A percentile compares a stretch with the other conserved stretches of the same genome.
These are phyloP conservation scores for Aspergillus versicolor DNA, from an alignment of 2,329 filamentous ascomycete species.

Conservation along the genomic window DNA sequence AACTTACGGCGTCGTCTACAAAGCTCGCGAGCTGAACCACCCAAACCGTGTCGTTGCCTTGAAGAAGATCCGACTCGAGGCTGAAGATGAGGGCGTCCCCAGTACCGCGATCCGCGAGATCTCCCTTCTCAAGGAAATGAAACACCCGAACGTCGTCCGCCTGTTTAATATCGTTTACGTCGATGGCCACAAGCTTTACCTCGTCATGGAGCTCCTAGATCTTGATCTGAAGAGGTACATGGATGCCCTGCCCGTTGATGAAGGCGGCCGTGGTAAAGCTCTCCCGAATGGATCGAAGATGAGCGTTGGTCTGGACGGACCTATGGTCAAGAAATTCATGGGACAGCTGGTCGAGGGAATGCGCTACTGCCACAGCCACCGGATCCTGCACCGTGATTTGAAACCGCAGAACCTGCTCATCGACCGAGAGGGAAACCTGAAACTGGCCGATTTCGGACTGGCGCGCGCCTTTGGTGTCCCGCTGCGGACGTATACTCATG, in stretches of 20 bases:
- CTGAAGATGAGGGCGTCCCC: constrained; percentile 93
- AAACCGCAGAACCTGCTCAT: not conserved
- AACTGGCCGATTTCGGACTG: not conserved
- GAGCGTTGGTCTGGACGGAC: not conserved
- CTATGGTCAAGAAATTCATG: not conserved
- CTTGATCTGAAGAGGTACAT: constrained; percentile 68
- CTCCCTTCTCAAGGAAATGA: constrained; percentile 91
- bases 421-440: not conserved
- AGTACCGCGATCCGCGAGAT: constrained; percentile 93
- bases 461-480: not conserved
- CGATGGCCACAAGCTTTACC: constrained; percentile 90
- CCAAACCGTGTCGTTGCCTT: constrained; percentile 82
- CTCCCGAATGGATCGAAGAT: not conserved
- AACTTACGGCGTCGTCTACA: constrained; percentile 94
- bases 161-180: constrained; percentile 91
- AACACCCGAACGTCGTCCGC: constrained; percentile 83
- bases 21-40: constrained; percentile 80
- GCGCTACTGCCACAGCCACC: not conserved
- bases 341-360: not conserved
- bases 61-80: constrained; percentile 93
- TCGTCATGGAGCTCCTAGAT: constrained; percentile 89
- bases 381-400: not conserved
- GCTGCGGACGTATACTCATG: not conserved
- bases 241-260: not conserved
- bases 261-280: not conserved